A percentile compares a stretch with the other conserved stretches of the same genome.
Conservation (phyloP, 2,329 filamentous ascomycete species). For the Calonectria pteridis region DNA sequence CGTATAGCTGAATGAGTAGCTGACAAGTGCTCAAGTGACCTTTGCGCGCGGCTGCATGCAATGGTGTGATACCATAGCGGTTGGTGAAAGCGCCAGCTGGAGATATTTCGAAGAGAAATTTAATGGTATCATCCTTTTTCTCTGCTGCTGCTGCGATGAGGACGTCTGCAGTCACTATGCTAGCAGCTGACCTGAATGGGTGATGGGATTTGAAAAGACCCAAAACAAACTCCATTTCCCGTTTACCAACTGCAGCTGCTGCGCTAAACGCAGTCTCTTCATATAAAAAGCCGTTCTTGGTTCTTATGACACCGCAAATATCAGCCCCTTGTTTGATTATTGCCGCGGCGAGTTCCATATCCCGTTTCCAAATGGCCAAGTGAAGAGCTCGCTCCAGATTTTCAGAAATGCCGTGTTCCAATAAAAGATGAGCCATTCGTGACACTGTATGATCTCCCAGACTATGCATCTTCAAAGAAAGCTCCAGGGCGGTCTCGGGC, state of each 20-base stretch:
- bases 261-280: background rate
- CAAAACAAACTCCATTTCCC: background rate
- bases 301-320: background rate
- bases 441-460: background rate
- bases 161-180: background rate
- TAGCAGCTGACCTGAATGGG: background rate
- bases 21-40: background rate
- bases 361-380: background rate
- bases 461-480: background rate
- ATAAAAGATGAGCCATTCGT: background rate
- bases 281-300: background rate
- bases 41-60: slow-evolving; percentile 8
- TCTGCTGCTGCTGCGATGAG: background rate
- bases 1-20: background rate
- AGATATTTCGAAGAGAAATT: background rate
- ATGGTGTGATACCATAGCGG: background rate
- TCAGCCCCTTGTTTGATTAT: background rate
- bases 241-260: background rate
- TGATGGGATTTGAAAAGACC: background rate
- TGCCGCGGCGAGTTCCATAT: background rate
- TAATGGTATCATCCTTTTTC: background rate
- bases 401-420: background rate
- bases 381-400: slow-evolving; percentile 1
- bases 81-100: background rate
- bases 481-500: background rate